Evolutionary conservation across 768 basidiomycete species (phyloP).

Genomic region (Lactarius evosmus): DNA sequence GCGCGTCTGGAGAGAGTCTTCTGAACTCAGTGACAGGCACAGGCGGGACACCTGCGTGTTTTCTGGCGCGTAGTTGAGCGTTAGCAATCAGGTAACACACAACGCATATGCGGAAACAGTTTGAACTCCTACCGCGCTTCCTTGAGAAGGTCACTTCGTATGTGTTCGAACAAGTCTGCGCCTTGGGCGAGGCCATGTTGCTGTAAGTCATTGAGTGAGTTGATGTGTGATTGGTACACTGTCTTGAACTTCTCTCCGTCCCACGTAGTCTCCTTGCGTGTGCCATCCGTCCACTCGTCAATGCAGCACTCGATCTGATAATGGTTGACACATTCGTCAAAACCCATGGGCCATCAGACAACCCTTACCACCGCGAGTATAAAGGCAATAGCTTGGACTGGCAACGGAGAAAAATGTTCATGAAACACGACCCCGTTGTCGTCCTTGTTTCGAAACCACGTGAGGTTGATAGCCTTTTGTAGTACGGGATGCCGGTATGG

Average conservation of each 20-base stretch:
- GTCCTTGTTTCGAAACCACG: constrained; percentile 7
- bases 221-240: constrained; percentile 1
- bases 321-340: background rate
- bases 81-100: background rate
- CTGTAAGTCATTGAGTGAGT: background rate
- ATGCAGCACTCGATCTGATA: constrained; percentile 20
- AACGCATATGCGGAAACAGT: background rate
- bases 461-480: constrained; percentile 14
- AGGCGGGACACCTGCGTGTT: constrained; percentile 3
- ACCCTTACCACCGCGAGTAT: constrained; percentile 14
- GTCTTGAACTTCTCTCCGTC: background rate
- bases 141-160: background rate
- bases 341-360: background rate
- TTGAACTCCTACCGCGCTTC: constrained; percentile 15
- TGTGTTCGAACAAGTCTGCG: background rate
- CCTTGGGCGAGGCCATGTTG: background rate
- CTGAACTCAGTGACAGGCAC: background rate
- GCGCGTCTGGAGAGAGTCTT: background rate
- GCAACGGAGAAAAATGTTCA: constrained; percentile 5
- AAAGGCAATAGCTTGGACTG: constrained; percentile 7
- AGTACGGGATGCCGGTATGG: constrained; percentile 16
- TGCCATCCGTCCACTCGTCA: constrained; percentile 12
- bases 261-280: background rate
- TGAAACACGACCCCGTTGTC: constrained; percentile 2
- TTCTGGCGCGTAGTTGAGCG: background rate